Conservation (phyloP, 768 basidiomycete species). For the Kwoniella mangroviensis region DNA sequence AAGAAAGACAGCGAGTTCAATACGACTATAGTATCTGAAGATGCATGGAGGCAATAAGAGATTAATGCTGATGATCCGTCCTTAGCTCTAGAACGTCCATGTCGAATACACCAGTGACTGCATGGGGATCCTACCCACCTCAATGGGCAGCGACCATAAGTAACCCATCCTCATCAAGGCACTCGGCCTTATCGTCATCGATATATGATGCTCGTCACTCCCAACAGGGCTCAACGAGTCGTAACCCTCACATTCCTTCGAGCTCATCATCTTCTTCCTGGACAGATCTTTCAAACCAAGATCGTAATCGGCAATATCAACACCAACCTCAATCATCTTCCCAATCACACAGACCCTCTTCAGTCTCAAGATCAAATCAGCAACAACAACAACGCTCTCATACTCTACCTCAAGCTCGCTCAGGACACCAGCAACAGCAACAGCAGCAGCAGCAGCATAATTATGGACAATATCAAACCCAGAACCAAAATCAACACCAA, state of each 20-base stretch:
- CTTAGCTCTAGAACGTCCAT: not conserved
- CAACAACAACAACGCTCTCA: slow-evolving; percentile 3
- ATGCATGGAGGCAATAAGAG: too few species aligned
- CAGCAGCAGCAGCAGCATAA: not conserved
- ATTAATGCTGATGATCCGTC: too few species aligned
- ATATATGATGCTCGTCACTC: slow-evolving; percentile 1
- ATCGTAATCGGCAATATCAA: slow-evolving; percentile 2
- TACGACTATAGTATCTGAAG: not conserved
- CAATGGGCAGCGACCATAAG: slow-evolving; percentile 17
- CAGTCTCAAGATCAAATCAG: not conserved
- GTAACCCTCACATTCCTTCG: not conserved
- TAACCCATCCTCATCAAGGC: slow-evolving; percentile 1
- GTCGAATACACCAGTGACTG: slow-evolving; percentile 13
- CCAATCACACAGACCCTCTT: not conserved
- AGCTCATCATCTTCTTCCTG: not conserved
- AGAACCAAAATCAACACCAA: not conserved
- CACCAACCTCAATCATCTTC: not conserved
- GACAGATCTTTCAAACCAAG: not conserved
- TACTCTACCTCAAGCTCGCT: not conserved
- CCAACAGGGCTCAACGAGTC: not conserved
- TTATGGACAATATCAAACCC: not conserved
- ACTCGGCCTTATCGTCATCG: slow-evolving; percentile 6
- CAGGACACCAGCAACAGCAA: not conserved
- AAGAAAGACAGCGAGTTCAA: slow-evolving; percentile 30
- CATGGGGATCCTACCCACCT: slow-evolving; percentile 14